These are phyloP conservation scores for Pichia sp. DNA, from an alignment of 1,139 yeast species.

Conservation along the genomic window DNA sequence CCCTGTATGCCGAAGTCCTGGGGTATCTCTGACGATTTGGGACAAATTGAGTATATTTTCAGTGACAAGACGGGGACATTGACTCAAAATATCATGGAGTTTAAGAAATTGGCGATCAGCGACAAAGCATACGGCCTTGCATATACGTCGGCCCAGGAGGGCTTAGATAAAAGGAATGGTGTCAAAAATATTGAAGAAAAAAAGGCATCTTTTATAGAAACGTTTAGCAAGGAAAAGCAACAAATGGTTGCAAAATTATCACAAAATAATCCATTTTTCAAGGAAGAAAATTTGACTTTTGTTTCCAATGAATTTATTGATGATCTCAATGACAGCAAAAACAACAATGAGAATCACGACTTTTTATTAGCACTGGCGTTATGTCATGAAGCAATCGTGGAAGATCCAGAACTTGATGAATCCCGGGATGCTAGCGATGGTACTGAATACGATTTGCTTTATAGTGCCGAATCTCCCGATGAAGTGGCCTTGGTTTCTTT, in stretches of 20 bases:
- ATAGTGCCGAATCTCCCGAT: slow-evolving; percentile 59
- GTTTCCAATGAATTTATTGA: slow-evolving; percentile 41
- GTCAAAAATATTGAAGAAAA: slow-evolving; percentile 41
- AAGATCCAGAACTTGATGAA: slow-evolving; percentile 21
- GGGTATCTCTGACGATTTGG: slow-evolving; percentile 56
- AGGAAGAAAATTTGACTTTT: slow-evolving; percentile 39
- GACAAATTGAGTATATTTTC: slow-evolving; percentile 56
- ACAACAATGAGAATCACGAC: slow-evolving; percentile 34
- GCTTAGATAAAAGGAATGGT: slow-evolving; percentile 48
- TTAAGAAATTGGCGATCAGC: slow-evolving; percentile 49
- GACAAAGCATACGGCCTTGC: slow-evolving; percentile 46
- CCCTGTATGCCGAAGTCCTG: slow-evolving; percentile 58
- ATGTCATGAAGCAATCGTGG: slow-evolving; percentile 55
- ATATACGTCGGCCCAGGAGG: slow-evolving; percentile 55
- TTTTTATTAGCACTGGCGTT: slow-evolving; percentile 47
- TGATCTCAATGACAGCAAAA: slow-evolving; percentile 20
- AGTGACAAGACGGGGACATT: slow-evolving; percentile 58
- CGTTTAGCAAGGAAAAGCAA: slow-evolving; percentile 31
- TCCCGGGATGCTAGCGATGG: slow-evolving; percentile 14
- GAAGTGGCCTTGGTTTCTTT: slow-evolving; percentile 58
- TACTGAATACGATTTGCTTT: slow-evolving; percentile 29
- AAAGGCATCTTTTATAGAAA: slow-evolving; percentile 31
- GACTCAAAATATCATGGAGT: slow-evolving; percentile 56
- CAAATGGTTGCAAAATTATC: slow-evolving; percentile 30
- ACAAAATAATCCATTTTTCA: slow-evolving; percentile 23